These are phyloP conservation scores for Wickerhamomyces chaumierensis DNA, from an alignment of 805 yeast species.

Conservation along the genomic window DNA sequence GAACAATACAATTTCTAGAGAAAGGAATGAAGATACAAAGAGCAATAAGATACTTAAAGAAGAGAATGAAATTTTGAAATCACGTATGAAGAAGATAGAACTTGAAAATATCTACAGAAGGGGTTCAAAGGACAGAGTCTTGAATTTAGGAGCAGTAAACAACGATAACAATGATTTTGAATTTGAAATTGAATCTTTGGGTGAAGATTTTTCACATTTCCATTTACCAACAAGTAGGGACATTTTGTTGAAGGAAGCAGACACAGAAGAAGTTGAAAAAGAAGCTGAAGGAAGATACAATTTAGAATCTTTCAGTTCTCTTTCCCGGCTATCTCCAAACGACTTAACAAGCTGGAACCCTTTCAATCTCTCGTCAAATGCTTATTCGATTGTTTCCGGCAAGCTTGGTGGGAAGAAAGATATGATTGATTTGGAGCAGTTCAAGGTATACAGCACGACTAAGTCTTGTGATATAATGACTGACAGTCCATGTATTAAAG, in stretches of 20 bases:
- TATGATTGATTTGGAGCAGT: neutral
- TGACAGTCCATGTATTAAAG: neutral
- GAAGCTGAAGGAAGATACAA: neutral
- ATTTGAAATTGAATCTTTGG: neutral
- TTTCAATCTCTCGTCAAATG: neutral
- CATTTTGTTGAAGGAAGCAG: neutral
- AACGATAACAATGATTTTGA: neutral
- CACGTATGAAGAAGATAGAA: neutral
- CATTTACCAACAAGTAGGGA: neutral
- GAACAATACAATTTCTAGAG: conserved; percentile 7
- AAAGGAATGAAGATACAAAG: too few relatives aligned
- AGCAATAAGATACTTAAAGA: too few relatives aligned
- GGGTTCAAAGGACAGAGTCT: neutral
- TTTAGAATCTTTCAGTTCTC: neutral
- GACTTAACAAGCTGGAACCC: neutral
- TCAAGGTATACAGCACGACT: neutral
- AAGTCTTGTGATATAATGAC: neutral
- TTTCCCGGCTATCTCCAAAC: neutral
- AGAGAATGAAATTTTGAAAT: neutral
- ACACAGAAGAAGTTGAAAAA: neutral
- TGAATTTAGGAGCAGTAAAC: too few relatives aligned
- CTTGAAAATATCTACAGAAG: neutral
- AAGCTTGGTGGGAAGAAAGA: neutral
- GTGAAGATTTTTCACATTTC: neutral
- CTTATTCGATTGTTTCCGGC: neutral